Evolutionary conservation across 2,329 filamentous ascomycete genomes (phyloP).

Genomic region (Verticillium nonalfalfae): DNA sequence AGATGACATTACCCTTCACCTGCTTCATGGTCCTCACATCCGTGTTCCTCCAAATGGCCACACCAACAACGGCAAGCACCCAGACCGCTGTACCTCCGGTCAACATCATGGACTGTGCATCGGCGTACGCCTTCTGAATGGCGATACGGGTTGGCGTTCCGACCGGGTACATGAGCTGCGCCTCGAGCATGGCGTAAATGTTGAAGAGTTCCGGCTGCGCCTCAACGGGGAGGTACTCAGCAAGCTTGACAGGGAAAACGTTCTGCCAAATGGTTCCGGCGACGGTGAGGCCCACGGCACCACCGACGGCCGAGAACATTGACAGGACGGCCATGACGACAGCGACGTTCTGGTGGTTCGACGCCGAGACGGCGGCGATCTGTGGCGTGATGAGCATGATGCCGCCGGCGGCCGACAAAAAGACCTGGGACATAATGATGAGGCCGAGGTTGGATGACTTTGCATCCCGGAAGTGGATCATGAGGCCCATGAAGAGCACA

Average conservation of each 20-base stretch:
- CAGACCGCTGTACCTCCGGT: conserved; percentile 26
- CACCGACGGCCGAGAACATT: conserved; percentile 23
- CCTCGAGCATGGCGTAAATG: conserved; percentile 27
- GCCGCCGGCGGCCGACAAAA: conserved; percentile 27
- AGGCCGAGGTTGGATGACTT: conserved; percentile 21
- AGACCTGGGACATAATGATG: conserved; percentile 30
- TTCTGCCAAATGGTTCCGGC: conserved; percentile 26
- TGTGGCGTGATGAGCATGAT: conserved; percentile 29
- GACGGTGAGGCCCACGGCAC: conserved; percentile 22
- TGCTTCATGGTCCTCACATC: conserved; percentile 31
- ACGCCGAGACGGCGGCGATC: conserved; percentile 24
- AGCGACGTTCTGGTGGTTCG: conserved; percentile 24
- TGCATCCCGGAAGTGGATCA: conserved; percentile 27
- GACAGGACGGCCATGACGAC: conserved; percentile 23
- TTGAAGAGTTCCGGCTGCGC: conserved; percentile 28
- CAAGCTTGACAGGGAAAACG: conserved; percentile 28
- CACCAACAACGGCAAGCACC: conserved; percentile 17
- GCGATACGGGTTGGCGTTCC: conserved; percentile 32
- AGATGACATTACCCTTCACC: conserved; percentile 29
- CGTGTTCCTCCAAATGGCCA: conserved; percentile 21
- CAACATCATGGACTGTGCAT: conserved; percentile 35
- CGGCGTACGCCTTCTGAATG: conserved; percentile 39
- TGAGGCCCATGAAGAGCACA: conserved; percentile 18
- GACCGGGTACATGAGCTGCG: conserved; percentile 30
- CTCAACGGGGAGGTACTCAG: conserved; percentile 28